phyloP scores from a whole-genome alignment of 768 basidiomycete genomes.

The Rhodotorula sphaerocarpa region DNA sequence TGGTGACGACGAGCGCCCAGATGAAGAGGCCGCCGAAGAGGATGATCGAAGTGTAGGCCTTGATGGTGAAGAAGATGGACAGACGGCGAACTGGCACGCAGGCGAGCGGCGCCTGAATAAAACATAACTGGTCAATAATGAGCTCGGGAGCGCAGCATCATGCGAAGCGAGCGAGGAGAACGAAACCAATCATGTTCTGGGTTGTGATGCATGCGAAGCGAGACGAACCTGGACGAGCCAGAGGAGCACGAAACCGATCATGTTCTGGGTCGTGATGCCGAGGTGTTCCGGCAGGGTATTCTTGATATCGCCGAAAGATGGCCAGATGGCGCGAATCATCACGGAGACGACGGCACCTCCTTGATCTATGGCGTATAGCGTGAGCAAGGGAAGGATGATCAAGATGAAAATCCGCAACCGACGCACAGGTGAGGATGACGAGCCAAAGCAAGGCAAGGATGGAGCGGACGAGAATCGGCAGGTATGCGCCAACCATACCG shows the following conservation, averaged over 20 bases:
- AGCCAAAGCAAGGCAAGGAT: slow-evolving; percentile 38
- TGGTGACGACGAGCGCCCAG: slow-evolving; percentile 31
- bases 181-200: slow-evolving; percentile 40
- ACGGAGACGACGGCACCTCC: slow-evolving; percentile 31
- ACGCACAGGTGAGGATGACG: slow-evolving; percentile 4
- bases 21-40: slow-evolving; percentile 36
- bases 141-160: no score
- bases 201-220: slow-evolving; percentile 38
- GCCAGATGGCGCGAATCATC: slow-evolving; percentile 44
- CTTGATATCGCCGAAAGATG: slow-evolving; percentile 32
- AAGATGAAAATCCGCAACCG: no score
- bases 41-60: slow-evolving; percentile 20
- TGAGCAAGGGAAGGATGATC: slow-evolving; percentile 18
- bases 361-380: slow-evolving; percentile 3
- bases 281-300: slow-evolving; percentile 35
- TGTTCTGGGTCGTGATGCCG: slow-evolving; percentile 39
- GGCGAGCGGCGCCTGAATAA: slow-evolving; percentile 33
- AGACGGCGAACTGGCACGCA: slow-evolving; percentile 40
- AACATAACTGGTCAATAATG: no score
- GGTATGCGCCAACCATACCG: slow-evolving; percentile 39
- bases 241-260: slow-evolving; percentile 42
- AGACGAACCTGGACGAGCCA: slow-evolving; percentile 22
- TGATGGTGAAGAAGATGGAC: slow-evolving; percentile 38
- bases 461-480: slow-evolving; percentile 38
- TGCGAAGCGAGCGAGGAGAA: slow-evolving; percentile 38